Evolutionary conservation across 2,329 filamentous ascomycete species (phyloP), one percentile per base, ranked within the genome.

Genomic region (Coleophoma crateriformis): DNA sequence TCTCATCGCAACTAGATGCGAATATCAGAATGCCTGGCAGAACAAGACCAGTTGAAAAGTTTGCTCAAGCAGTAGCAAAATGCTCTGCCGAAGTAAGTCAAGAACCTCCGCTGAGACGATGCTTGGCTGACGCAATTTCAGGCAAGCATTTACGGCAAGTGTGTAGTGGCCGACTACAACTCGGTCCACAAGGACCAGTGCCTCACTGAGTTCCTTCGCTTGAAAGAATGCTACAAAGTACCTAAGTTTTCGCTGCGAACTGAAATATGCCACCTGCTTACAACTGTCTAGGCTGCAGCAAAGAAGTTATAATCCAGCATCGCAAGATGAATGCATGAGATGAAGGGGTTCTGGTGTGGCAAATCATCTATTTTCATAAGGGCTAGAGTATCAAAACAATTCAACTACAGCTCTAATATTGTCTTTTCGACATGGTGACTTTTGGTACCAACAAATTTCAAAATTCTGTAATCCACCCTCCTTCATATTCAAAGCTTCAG

Each of bases 101-200:
- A 40, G 14, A 34, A 49, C 27, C 22, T 38, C 19, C 17, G 22
- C 45, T 44, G 10, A 27, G 20, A 48, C 15, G 6, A 45, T 11
- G 2, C 35, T 38, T n/a, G 19, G 15, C 49, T 49, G 50, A 49
- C 22, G 27, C 38, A 10, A 42, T 45, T 20, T 22, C 55, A 97
- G 92, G 87, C 89, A 47, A 77, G 89, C 3, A 75, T 81, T 12
- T 99, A 97, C 64, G 94, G 92, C 58, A 91, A 90, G 74, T 99
- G 94, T 66, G 84, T 99, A 56, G 79, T 92, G 46, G 81, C 82
- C 37, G 92, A 97, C 64, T 97, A 95, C 70, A 92, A 92, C 64
- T 82, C 90, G 4, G 82, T 96, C 3, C 81, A 90, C 60, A 95
- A 95, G 65, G 89, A 96, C 64, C 94, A 94, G 75, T 99, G 94